Evolutionary conservation across 2,329 filamentous ascomycete species (phyloP).

Genomic region (Cryphonectria naterciae): DNA sequence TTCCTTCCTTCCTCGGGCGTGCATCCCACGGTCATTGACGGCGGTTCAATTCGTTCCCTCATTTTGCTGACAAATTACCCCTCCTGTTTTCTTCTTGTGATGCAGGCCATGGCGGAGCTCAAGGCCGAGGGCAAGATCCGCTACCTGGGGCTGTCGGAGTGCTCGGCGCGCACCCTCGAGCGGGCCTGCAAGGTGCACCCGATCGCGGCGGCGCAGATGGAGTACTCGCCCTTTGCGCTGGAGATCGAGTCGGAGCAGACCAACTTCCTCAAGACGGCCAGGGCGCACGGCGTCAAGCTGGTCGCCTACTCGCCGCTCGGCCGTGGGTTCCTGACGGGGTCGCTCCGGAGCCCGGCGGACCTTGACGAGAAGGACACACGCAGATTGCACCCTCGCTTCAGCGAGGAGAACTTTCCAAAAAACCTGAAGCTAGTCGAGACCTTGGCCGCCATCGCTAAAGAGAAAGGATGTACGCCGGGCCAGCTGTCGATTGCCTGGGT

Average conservation of each 20-base stretch:
- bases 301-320: constrained; percentile 61
- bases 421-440: constrained; percentile 45
- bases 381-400: constrained; percentile 46
- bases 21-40: background rate
- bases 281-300: constrained; percentile 57
- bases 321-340: constrained; percentile 56
- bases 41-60: background rate
- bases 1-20: background rate
- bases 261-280: constrained; percentile 52
- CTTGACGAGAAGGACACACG: constrained; percentile 48
- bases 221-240: constrained; percentile 57
- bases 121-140: constrained; percentile 56
- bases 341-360: constrained; percentile 48
- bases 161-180: constrained; percentile 49
- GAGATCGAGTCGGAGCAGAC: constrained; percentile 59
- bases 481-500: constrained; percentile 62
- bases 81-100: background rate
- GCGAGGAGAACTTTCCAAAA: constrained; percentile 52
- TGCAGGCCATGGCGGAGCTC: constrained; percentile 49
- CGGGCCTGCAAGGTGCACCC: constrained; percentile 52
- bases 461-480: constrained; percentile 47
- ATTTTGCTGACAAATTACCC: background rate
- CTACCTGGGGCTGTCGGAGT: constrained; percentile 54
- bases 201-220: constrained; percentile 55
- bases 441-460: constrained; percentile 35